Evolutionary conservation across 108 stramenopile species (phyloP).

Genomic region (Halocafeteria seosinensis): DNA sequence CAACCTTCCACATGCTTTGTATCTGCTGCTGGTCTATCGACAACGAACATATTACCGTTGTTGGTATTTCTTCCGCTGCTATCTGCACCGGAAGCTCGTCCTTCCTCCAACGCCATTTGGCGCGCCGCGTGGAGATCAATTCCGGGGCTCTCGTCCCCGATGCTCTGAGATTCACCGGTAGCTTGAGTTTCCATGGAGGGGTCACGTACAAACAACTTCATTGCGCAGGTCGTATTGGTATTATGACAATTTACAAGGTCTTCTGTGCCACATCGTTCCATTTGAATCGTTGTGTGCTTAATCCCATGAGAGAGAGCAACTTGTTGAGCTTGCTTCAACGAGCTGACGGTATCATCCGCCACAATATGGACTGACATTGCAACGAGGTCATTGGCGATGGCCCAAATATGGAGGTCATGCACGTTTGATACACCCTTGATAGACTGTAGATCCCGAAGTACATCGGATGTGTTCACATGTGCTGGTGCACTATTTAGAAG

Average conservation of each 20-base stretch:
- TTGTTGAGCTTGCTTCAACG: background rate
- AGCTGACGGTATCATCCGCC: conserved; percentile 11
- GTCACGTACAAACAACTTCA: no score
- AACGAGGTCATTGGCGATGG: conserved; percentile 35
- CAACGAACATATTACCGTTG: no score
- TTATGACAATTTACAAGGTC: background rate
- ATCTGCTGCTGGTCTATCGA: no score
- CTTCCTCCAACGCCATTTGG: no score
- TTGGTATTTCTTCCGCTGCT: no score
- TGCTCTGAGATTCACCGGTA: no score
- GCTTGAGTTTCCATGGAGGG: no score
- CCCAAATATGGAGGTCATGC: conserved; percentile 78
- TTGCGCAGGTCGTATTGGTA: background rate
- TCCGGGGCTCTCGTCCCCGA: no score
- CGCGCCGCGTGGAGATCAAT: no score
- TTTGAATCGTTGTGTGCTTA: conserved; percentile 23
- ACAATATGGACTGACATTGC: conserved; percentile 5
- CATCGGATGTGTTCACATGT: conserved; percentile 40
- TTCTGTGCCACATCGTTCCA: background rate
- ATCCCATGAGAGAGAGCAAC: conserved; percentile 4
- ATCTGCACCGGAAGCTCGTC: no score
- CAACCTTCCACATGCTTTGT: no score
- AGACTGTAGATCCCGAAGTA: conserved; percentile 36
- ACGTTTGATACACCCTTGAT: conserved; percentile 53
- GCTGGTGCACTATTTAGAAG: conserved; percentile 74